Percentiles rank a stretch among this genome's conserved stretches.
phyloP scores from a whole-genome alignment of 768 basidiomycete genomes.

The Punctularia strigosozonata region DNA sequence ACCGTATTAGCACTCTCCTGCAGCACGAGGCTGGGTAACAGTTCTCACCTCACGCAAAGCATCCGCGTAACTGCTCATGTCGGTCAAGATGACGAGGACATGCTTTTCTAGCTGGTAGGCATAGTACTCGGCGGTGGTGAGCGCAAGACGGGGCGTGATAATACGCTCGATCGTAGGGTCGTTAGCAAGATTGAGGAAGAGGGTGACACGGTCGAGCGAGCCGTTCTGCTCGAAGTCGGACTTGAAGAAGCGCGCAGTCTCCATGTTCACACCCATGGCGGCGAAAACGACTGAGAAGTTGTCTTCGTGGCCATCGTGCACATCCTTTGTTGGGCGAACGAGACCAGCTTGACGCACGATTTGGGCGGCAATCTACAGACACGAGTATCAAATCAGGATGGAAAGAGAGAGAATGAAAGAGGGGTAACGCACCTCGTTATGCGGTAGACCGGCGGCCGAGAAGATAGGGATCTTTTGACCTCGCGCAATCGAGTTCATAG shows the following conservation, averaged over 20 bases:
- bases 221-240: conserved; percentile 99
- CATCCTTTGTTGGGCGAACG: conserved; percentile 92
- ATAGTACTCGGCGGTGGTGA: conserved; percentile 98
- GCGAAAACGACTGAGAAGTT: conserved; percentile 99
- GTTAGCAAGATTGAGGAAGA: conserved; percentile 98
- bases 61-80: conserved; percentile 98
- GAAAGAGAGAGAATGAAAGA: conserved; percentile 5
- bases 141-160: conserved; percentile 94
- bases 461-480: conserved; percentile 99
- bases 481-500: conserved; percentile 98
- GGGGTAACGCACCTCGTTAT: conserved; percentile 88
- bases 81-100: conserved; percentile 96
- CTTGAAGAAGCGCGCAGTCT: conserved; percentile 99
- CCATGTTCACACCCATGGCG: conserved; percentile 99
- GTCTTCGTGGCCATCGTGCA: conserved; percentile 98
- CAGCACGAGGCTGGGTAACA: conserved; percentile 16
- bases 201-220: conserved; percentile 89
- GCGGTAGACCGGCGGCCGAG: conserved; percentile 95
- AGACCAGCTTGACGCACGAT: conserved; percentile 98
- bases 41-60: conserved; percentile 85
- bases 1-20: conserved; percentile 3
- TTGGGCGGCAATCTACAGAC: conserved; percentile 87
- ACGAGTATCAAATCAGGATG: conserved; percentile 4
- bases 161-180: conserved; percentile 99
- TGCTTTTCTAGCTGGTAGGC: conserved; percentile 99